phyloP scores from a whole-genome alignment of 2,329 filamentous ascomycete species.

The Fusarium phyllophilum region DNA sequence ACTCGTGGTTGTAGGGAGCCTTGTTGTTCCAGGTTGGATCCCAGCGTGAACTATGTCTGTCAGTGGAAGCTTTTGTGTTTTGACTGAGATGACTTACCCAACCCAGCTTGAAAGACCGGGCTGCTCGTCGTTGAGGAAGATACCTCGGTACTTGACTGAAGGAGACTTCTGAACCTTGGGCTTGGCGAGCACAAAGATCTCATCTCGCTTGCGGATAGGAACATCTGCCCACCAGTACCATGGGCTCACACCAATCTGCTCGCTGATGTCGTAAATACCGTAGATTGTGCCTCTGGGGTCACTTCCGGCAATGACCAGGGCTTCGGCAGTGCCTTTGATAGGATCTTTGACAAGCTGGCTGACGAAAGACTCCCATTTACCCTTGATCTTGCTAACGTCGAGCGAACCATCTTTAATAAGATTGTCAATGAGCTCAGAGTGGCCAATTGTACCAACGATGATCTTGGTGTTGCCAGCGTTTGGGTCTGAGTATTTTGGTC shows the following conservation, averaged over 20 bases:
- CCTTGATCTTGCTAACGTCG: slow-evolving; percentile 64
- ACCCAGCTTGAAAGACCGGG: slow-evolving; percentile 63
- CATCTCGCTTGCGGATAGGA: slow-evolving; percentile 55
- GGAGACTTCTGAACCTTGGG: slow-evolving; percentile 56
- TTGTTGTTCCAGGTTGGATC: slow-evolving; percentile 51
- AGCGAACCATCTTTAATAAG: not conserved
- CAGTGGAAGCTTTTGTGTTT: fast-evolving
- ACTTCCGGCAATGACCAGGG: slow-evolving; percentile 66
- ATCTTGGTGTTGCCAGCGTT: slow-evolving; percentile 63
- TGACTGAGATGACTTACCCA: not conserved
- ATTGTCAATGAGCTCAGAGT: slow-evolving; percentile 65
- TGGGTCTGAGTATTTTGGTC: slow-evolving; percentile 56
- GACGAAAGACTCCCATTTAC: slow-evolving; percentile 76
- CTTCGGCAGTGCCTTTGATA: slow-evolving; percentile 52
- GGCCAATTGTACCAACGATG: slow-evolving; percentile 75
- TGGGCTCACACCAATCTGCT: slow-evolving; percentile 66
- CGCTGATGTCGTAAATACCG: slow-evolving; percentile 68
- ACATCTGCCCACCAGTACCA: slow-evolving; percentile 72
- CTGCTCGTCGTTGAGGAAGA: slow-evolving; percentile 68
- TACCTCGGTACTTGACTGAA: slow-evolving; percentile 68
- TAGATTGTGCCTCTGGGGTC: slow-evolving; percentile 70
- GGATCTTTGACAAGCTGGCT: slow-evolving; percentile 64
- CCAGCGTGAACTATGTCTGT: slow-evolving; percentile 52
- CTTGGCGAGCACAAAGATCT: slow-evolving; percentile 58
- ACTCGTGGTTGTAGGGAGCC: slow-evolving; percentile 69